These are phyloP conservation scores for Trametes hirsuta DNA, from an alignment of 1,284 basidiomycete genomes.

Conservation along the genomic window DNA sequence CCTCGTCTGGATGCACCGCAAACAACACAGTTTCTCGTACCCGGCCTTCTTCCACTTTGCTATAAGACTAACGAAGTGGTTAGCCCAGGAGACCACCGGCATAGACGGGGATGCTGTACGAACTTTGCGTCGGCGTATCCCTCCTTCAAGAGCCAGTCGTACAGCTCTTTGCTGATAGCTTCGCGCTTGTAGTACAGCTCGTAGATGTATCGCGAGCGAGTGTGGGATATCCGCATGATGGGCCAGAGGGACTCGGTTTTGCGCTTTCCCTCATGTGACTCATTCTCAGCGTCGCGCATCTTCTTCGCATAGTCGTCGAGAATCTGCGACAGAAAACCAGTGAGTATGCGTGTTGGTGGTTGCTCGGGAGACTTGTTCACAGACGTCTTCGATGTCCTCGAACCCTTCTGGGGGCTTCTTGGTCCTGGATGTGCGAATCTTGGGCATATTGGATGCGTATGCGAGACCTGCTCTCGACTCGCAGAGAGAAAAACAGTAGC, in stretches of 20 bases:
- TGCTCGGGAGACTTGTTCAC: slow-evolving; percentile 26
- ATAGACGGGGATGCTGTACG: slow-evolving; percentile 38
- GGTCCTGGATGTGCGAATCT: slow-evolving; percentile 92
- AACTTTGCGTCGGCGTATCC: slow-evolving; percentile 98
- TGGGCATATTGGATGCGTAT: slow-evolving; percentile 73
- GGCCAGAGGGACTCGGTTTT: slow-evolving; percentile 98
- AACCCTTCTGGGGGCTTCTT: slow-evolving; percentile 97
- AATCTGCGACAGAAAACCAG: slow-evolving; percentile 51
- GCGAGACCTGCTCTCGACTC: background rate
- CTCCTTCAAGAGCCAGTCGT: slow-evolving; percentile 98
- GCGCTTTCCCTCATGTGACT: slow-evolving; percentile 96
- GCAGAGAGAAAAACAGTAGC: background rate
- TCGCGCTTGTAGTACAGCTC: slow-evolving; percentile 99
- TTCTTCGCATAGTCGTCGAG: slow-evolving; percentile 95
- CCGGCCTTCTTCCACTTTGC: slow-evolving; percentile 99
- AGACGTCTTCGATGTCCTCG: slow-evolving; percentile 89
- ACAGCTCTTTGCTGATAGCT: slow-evolving; percentile 91
- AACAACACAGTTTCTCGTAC: slow-evolving; percentile 98
- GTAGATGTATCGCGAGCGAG: slow-evolving; percentile 95
- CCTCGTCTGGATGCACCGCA: slow-evolving; percentile 95
- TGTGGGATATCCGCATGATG: slow-evolving; percentile 97
- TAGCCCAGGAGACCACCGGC: no score
- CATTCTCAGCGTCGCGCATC: slow-evolving; percentile 97
- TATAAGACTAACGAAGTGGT: slow-evolving; percentile 70
- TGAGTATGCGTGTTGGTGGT: background rate